Percentiles rank a stretch among this genome's conserved stretches.
Conservation (phyloP, 2,329 filamentous ascomycete genomes). For the Corniculantispora saksenae region DNA sequence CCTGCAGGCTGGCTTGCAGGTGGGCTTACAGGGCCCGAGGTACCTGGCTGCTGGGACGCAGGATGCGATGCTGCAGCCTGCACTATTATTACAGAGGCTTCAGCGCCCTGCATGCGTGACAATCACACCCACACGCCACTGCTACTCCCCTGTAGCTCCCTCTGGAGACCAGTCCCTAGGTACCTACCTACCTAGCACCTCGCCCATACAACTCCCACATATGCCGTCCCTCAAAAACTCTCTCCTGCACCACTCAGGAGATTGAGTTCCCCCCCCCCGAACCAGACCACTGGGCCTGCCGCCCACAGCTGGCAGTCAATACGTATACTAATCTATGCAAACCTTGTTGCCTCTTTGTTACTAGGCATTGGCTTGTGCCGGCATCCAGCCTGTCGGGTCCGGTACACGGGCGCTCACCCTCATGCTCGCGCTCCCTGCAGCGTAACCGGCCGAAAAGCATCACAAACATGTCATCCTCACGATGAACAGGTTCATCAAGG, state of each 20-base stretch:
- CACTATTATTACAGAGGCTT: too few species aligned
- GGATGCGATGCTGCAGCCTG: too few species aligned
- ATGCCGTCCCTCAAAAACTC: not conserved
- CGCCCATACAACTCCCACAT: too few species aligned
- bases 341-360: not conserved
- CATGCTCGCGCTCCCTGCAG: too few species aligned
- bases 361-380: too few species aligned
- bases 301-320: not conserved
- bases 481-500: not conserved
- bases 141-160: too few species aligned
- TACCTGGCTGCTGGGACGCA: conserved; percentile 1
- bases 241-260: not conserved
- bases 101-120: not conserved
- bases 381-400: not conserved
- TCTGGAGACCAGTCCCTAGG: too few species aligned
- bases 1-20: conserved; percentile 9
- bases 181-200: too few species aligned
- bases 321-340: not conserved
- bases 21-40: not conserved
- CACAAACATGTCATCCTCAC: not conserved
- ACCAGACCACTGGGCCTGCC: conserved; percentile 12
- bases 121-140: too few species aligned
- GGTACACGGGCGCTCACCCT: too few species aligned
- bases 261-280: conserved; percentile 10
- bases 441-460: not conserved